Base-by-base conservation (phyloP, 306 rosid genomes). In the Vigna trinervia region DNA sequence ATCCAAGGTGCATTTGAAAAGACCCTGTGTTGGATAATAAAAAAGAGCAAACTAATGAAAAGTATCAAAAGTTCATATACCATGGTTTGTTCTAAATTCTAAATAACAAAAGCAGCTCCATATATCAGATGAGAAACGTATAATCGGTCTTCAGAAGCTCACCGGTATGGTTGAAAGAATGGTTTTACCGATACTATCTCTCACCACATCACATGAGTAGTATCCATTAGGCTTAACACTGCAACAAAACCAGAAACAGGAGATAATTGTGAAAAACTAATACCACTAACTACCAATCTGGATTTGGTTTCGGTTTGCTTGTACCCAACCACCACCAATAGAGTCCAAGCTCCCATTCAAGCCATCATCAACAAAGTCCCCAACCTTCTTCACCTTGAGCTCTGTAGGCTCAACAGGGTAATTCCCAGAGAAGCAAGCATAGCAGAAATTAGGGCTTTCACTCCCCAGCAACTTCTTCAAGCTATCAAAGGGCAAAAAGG, bases 331-430 rank as follows among this genome's bases (percentile, higher is more conserved):
- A 0, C 91, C 97, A 73, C 87, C 97, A 76, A 92, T 92, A 63
- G 90, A 85, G 59, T 88, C 97, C 63, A 89, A 86, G 71, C 91
- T 90, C 23, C 98, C 98, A 84, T 54, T 88, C 73, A 95, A 80
- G 9, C 98, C 98, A 89, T 95, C 98, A 70, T 92, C 97, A 17
- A 89, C 84, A 60, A 89, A 95, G 76, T 92, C 97, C 59, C 99
- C 99, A 46, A 91, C 93, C 85, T 91, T 83, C 84, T 95, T 95
- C 74, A 92, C 98, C 66, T 96, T 96, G 10, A 88, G 14, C 50
- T 91, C 97, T 63, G 84, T 88, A 0, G 98, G 99, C 80, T 96
- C 98, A 66, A 95, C 97, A 14, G 99, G 99, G 78, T 92, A 95
- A 10, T 88, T 89, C 48, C 97, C 99, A 14, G 99, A 85, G 81